phyloP scores from a whole-genome alignment of 2,329 filamentous ascomycete genomes.

The Talaromyces amestolkiae region DNA sequence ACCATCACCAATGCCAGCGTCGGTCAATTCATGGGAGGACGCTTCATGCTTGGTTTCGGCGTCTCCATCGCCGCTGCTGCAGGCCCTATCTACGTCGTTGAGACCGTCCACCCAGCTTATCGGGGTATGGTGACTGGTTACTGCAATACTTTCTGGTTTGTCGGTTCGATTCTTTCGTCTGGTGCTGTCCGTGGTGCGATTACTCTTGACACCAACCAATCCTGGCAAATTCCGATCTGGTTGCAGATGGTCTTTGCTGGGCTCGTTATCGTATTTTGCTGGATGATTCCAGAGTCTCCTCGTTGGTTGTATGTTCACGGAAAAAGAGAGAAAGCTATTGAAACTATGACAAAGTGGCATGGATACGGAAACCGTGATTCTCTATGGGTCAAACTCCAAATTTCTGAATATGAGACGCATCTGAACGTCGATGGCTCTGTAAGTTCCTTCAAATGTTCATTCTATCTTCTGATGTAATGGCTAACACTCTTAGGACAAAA shows the following conservation, averaged over 20 bases:
- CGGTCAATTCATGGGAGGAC: constrained; percentile 54
- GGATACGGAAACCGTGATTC: constrained; percentile 27
- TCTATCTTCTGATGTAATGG: background rate
- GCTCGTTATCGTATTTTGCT: constrained; percentile 43
- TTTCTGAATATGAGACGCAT: constrained; percentile 32
- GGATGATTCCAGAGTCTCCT: constrained; percentile 45
- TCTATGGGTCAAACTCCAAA: constrained; percentile 31
- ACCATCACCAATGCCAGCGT: constrained; percentile 38
- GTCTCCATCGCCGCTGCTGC: constrained; percentile 60
- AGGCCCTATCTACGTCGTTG: constrained; percentile 63
- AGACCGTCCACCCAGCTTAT: constrained; percentile 62
- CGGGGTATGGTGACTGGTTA: constrained; percentile 62
- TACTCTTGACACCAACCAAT: constrained; percentile 38
- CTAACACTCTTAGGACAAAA: constrained; percentile 8
- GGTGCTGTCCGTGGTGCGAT: constrained; percentile 53
- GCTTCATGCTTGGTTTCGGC: constrained; percentile 57
- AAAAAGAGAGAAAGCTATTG: constrained; percentile 37
- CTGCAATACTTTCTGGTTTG: constrained; percentile 52
- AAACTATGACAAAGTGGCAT: constrained; percentile 28
- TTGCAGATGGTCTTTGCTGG: constrained; percentile 49
- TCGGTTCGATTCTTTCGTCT: constrained; percentile 54
- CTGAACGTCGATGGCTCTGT: constrained; percentile 13
- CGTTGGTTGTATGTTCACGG: constrained; percentile 45
- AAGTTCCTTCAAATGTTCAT: background rate
- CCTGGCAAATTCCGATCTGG: constrained; percentile 61